Conservation (phyloP, 495 filamentous ascomycete genomes). For the Aspergillus steynii region DNA sequence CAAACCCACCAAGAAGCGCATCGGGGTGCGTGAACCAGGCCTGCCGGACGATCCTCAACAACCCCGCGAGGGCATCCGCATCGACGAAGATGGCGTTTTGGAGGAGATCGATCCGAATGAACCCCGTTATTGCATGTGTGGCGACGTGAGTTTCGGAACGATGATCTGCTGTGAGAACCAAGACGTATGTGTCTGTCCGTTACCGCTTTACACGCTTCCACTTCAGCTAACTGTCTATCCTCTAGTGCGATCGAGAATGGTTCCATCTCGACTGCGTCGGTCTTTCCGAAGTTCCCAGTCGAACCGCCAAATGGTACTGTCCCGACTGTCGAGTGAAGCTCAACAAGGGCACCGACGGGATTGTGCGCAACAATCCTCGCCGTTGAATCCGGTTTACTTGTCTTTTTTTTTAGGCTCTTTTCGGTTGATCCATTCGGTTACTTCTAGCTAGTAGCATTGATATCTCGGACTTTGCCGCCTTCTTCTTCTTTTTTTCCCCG, state of each 20-base stretch:
- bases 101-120: slow-evolving; percentile 87
- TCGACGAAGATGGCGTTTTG: slow-evolving; percentile 48
- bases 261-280: slow-evolving; percentile 92
- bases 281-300: slow-evolving; percentile 68
- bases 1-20: slow-evolving; percentile 63
- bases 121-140: slow-evolving; percentile 86
- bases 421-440: background rate
- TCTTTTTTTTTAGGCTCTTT: background rate
- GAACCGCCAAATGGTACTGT: slow-evolving; percentile 92
- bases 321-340: slow-evolving; percentile 77
- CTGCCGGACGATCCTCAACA: slow-evolving; percentile 8
- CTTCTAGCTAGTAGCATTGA: background rate
- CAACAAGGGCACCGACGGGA: slow-evolving; percentile 50
- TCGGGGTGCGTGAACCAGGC: slow-evolving; percentile 35
- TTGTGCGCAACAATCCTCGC: slow-evolving; percentile 36
- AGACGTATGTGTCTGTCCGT: slow-evolving; percentile 63
- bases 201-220: slow-evolving; percentile 9
- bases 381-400: slow-evolving; percentile 24
- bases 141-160: slow-evolving; percentile 85
- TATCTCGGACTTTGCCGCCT: background rate
- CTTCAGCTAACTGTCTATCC: slow-evolving; percentile 25
- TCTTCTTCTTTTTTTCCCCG: background rate
- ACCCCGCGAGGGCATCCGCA: slow-evolving; percentile 40
- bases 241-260: slow-evolving; percentile 75
- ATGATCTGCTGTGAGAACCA: slow-evolving; percentile 96